A percentile compares a stretch with the other conserved stretches of the same genome.
Evolutionary conservation across 192 early-diverging fungal species (phyloP).

Genomic region (Umbelopsis ramanniana): DNA sequence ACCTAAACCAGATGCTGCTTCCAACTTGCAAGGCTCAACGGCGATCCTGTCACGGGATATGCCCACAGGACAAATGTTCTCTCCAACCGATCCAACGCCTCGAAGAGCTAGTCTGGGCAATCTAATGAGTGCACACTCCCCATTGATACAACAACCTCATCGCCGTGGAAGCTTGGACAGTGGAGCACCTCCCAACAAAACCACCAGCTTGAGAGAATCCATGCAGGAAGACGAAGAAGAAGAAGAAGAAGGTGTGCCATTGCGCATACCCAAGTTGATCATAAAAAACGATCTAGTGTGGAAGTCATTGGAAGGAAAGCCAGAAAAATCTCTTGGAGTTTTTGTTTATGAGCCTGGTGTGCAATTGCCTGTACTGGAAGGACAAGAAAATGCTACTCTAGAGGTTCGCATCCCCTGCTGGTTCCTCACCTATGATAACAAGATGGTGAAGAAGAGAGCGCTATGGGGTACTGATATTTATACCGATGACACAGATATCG

Average conservation of each 20-base stretch:
- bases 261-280: conserved; percentile 26
- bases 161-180: neutral
- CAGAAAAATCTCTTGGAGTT: conserved; percentile 37
- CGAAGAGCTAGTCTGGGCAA: neutral
- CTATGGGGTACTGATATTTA: conserved; percentile 89
- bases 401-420: conserved; percentile 70
- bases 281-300: conserved; percentile 38
- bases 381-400: conserved; percentile 56
- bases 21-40: neutral
- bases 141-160: neutral
- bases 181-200: neutral
- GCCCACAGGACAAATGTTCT: neutral
- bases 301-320: conserved; percentile 29
- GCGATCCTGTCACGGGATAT: neutral
- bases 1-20: conserved; percentile 10
- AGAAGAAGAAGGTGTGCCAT: conserved; percentile 1
- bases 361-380: conserved; percentile 53
- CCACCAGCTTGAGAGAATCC: neutral
- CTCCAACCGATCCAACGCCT: neutral
- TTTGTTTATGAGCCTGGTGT: conserved; percentile 49
- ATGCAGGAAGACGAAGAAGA: neutral
- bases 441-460: conserved; percentile 62
- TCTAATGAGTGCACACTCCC: conserved; percentile 8
- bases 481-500: conserved; percentile 84
- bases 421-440: conserved; percentile 66